These are phyloP conservation scores for Dendrothele bispora DNA, from an alignment of 768 basidiomycete species.

Conservation along the genomic window DNA sequence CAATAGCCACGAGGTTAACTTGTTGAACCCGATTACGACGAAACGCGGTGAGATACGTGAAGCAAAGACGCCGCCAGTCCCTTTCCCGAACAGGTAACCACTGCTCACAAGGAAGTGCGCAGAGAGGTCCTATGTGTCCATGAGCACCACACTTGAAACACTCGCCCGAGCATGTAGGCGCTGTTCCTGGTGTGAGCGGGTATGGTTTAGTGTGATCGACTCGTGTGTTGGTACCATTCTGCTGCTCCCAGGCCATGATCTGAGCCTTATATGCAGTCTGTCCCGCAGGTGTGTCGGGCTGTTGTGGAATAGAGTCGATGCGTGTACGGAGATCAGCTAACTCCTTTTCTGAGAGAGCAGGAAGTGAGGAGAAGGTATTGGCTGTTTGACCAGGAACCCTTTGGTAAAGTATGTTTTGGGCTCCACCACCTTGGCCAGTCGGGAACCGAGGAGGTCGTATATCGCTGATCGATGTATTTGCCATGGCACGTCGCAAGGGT, in stretches of 20 bases:
- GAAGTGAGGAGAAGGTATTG: not conserved
- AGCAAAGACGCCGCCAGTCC: too few relatives aligned
- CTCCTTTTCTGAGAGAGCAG: too few relatives aligned
- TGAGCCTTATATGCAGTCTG: not conserved
- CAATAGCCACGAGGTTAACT: too few relatives aligned
- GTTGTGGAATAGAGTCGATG: not conserved
- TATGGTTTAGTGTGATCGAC: not conserved
- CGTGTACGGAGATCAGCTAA: not conserved
- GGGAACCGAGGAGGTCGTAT: too few relatives aligned
- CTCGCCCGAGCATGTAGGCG: not conserved
- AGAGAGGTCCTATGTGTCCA: not conserved
- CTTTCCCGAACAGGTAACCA: not conserved
- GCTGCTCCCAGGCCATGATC: not conserved
- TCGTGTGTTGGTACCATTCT: not conserved
- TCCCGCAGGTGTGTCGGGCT: not conserved
- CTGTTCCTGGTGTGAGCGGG: not conserved
- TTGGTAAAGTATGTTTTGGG: not conserved
- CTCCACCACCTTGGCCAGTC: too few relatives aligned
- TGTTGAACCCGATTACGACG: too few relatives aligned
- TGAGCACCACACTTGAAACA: not conserved
- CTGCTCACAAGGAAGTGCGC: not conserved
- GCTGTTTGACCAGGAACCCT: not conserved
- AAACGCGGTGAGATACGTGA: too few relatives aligned
- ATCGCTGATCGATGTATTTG: not conserved
- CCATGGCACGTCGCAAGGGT: not conserved